phyloP scores from a whole-genome alignment of 345 rosid species.

The Euphorbia lathyris region DNA sequence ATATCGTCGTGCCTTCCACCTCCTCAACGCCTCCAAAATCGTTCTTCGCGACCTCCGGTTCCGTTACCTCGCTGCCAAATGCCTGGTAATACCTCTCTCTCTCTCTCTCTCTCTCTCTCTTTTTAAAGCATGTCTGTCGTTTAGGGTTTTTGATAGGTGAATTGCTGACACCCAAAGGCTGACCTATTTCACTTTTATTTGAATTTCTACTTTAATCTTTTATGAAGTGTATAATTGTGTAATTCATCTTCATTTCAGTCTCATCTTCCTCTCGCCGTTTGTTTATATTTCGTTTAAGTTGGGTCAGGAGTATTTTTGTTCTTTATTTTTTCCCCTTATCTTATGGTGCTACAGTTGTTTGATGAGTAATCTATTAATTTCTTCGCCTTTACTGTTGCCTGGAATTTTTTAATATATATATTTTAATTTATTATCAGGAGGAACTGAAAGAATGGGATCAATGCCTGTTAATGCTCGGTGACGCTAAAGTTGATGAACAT shows the following conservation, averaged over 20 bases:
- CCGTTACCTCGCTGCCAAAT: slow-evolving; percentile 95
- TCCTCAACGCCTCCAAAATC: slow-evolving; percentile 82
- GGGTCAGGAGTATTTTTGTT: too few species aligned
- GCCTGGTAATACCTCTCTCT: slow-evolving; percentile 51
- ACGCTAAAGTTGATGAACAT: slow-evolving; percentile 81
- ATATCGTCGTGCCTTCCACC: slow-evolving; percentile 92
- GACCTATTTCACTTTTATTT: neutral
- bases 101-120: neutral
- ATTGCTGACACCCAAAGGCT: neutral
- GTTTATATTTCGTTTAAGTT: too few species aligned
- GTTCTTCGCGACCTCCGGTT: slow-evolving; percentile 95
- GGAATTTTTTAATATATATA: neutral
- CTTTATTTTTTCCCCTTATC: neutral
- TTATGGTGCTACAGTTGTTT: neutral
- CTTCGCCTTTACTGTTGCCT: neutral
- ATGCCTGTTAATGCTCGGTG: slow-evolving; percentile 84
- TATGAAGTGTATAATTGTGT: neutral
- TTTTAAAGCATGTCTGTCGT: too few species aligned
- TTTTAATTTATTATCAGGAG: slow-evolving; percentile 46
- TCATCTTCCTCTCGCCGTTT: neutral
- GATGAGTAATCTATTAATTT: neutral
- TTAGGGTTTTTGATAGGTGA: neutral
- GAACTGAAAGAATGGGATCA: slow-evolving; percentile 98
- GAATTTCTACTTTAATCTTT: neutral
- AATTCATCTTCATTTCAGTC: too few species aligned